Evolutionary conservation across 805 yeast genomes (phyloP), one percentile per base, ranked within the genome.

Genomic region (Wickerhamomyces sydowiorum): DNA sequence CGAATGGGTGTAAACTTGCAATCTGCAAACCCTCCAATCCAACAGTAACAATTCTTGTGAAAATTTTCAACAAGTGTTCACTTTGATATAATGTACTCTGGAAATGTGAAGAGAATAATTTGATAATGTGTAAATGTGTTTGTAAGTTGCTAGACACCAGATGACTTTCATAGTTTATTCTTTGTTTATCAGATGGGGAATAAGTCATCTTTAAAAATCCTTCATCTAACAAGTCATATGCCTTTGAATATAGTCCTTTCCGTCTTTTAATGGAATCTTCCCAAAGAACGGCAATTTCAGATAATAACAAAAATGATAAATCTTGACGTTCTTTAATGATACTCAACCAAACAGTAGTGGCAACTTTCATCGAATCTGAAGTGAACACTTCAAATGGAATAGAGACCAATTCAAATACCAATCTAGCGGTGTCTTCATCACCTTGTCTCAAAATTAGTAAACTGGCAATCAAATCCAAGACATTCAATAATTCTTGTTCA

Each of bases 1-100:
- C 78, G 57, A 80, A 79, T 9, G 97, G 95, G 61, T 91, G 97
- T 38, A 74, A 62, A 51, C 95, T 85, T 3, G 93, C 96, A 32
- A 56, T 51, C 4, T 60, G 52, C 32, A 80, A 61, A 34, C 69
- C 66, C 13, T 59, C 55, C 50, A 90, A 66, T 0, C 90, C 86
- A 33, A 73, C 60, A 24, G 75, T 62, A 15, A 76, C 67, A 39
- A 83, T 69, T 24, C 79, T 64, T 0, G 90, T 82, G 55, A 87
- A 86, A 44, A 84, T 60, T 49, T 80, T 81, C 49, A 86, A 64
- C 25, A 85, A 64, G 49, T 82, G 87, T 41, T 73, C 78, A 61
- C 90, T 80, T 52, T 82, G 85, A 52, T 78, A 78, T 59, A 79
- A 64, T 2, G 88, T 75, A 0, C 96, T 88, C 59, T 89, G 86